Evolutionary conservation across 129 eudicot genomes (phyloP).

Genomic region (Helianthus annuus): DNA sequence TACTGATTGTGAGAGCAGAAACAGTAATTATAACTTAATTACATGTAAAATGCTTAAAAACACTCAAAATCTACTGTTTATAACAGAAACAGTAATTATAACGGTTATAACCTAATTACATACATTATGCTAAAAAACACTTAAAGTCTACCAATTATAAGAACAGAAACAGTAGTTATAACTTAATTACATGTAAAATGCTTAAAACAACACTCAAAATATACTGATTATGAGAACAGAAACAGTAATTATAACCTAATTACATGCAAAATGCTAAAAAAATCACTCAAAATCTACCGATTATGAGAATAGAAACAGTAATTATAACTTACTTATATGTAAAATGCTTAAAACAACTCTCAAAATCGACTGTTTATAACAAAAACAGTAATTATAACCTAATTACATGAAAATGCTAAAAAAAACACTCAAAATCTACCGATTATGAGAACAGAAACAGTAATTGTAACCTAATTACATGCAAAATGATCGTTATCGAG

Average conservation of each 20-base stretch:
- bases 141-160: background rate
- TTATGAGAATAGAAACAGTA: background rate
- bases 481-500: background rate
- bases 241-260: background rate
- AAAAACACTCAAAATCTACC: background rate
- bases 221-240: no score
- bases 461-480: background rate
- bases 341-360: background rate
- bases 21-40: no score
- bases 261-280: background rate
- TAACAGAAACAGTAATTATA: background rate
- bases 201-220: no score
- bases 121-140: no score
- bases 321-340: slow-evolving; percentile 2
- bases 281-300: background rate
- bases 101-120: background rate
- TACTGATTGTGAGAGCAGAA: background rate
- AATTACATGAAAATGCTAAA: background rate
- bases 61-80: background rate
- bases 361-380: background rate
- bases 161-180: background rate
- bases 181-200: background rate
- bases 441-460: slow-evolving; percentile 8
- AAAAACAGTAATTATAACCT: slow-evolving; percentile 3
- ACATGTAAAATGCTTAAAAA: background rate